These are phyloP conservation scores for Penicillium crystallinum DNA, from an alignment of 495 filamentous ascomycete species.

Conservation along the genomic window DNA sequence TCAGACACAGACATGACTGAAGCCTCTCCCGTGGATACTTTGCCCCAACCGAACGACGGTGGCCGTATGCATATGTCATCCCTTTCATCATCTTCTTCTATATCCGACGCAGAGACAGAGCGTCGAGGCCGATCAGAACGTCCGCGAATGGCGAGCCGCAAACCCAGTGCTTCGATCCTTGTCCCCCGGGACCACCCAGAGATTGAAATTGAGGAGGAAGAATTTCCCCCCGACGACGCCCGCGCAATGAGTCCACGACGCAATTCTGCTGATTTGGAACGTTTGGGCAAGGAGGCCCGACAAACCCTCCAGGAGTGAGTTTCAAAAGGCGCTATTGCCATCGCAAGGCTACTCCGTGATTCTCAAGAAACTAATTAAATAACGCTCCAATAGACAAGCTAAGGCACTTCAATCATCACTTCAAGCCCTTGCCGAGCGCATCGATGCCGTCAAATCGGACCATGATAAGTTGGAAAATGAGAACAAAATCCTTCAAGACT, in stretches of 20 bases:
- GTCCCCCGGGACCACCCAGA: constrained; percentile 67
- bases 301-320: constrained; percentile 61
- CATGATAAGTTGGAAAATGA: constrained; percentile 91
- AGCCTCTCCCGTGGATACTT: constrained; percentile 38
- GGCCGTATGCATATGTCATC: constrained; percentile 41
- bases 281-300: constrained; percentile 74
- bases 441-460: constrained; percentile 89
- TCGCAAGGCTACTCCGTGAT: neutral
- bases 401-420: constrained; percentile 82
- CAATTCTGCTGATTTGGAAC: constrained; percentile 82
- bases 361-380: neutral
- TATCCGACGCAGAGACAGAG: constrained; percentile 44
- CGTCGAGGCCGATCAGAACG: constrained; percentile 43
- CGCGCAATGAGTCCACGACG: constrained; percentile 91
- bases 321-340: neutral
- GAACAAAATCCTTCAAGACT: constrained; percentile 92
- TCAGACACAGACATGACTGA: constrained; percentile 38
- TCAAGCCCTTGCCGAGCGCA: constrained; percentile 79
- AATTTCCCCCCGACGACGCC: constrained; percentile 78
- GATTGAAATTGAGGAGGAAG: constrained; percentile 61
- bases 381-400: constrained; percentile 61
- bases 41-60: constrained; percentile 42
- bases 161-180: constrained; percentile 75
- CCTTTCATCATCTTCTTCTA: constrained; percentile 42
- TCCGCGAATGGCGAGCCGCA: constrained; percentile 55